phyloP scores from a whole-genome alignment of 345 rosid genomes.

The Dipteronia sinensis region DNA sequence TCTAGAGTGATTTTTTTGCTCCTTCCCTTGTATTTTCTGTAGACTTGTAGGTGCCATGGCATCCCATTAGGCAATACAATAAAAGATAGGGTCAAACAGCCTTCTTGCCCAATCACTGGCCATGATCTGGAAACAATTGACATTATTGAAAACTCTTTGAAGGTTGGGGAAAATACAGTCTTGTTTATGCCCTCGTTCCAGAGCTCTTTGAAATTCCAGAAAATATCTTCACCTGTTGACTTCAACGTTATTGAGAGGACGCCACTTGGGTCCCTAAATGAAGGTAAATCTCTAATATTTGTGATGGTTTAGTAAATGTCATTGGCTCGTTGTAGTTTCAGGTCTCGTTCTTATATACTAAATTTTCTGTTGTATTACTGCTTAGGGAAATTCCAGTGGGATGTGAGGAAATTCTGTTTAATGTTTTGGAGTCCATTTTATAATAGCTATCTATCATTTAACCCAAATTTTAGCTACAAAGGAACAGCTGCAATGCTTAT shows the following conservation, averaged over 20 bases:
- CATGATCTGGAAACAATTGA: constrained; percentile 45
- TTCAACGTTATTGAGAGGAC: constrained; percentile 72
- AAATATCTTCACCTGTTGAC: constrained; percentile 51
- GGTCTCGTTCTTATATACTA: not conserved
- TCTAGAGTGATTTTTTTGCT: constrained; percentile 5
- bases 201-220: constrained; percentile 42
- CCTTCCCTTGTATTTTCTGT: constrained; percentile 21
- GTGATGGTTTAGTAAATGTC: not conserved
- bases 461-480: not conserved
- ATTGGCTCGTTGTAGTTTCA: not conserved
- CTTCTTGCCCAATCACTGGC: constrained; percentile 57
- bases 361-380: constrained; percentile 9
- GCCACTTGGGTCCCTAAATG: constrained; percentile 65
- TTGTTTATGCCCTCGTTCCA: constrained; percentile 62
- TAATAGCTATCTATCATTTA: not conserved
- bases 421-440: not conserved
- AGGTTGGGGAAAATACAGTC: constrained; percentile 63
- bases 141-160: constrained; percentile 59
- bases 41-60: constrained; percentile 89
- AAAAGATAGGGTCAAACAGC: constrained; percentile 33
- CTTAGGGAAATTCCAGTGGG: constrained; percentile 10
- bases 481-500: not conserved
- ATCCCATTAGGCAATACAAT: constrained; percentile 35
- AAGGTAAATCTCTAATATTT: constrained; percentile 48
- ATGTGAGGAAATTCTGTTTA: not conserved